Conservation (phyloP, 768 basidiomycete genomes). For the Suillus weaverae region DNA sequence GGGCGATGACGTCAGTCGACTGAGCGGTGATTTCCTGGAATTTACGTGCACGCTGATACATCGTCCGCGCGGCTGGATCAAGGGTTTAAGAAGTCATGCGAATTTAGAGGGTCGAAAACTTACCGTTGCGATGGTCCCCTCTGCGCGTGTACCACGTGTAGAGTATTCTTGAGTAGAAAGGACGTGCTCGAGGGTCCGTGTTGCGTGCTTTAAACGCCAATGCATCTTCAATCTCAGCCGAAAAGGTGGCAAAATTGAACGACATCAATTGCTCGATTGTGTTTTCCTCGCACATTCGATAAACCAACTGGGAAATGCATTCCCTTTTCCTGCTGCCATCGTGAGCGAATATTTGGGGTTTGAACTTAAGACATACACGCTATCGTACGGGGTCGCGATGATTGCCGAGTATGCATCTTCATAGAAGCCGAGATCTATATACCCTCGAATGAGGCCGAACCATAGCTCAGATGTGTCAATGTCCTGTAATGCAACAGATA, state of each 20-base stretch:
- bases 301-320: conserved; percentile 77
- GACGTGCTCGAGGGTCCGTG: conserved; percentile 81
- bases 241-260: conserved; percentile 82
- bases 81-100: conserved; percentile 25
- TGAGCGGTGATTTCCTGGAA: conserved; percentile 48
- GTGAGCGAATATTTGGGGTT: conserved; percentile 10
- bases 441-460: conserved; percentile 74
- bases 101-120: conserved; percentile 29
- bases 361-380: conserved; percentile 59
- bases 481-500: conserved; percentile 61
- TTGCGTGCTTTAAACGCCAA: conserved; percentile 93
- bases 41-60: conserved; percentile 91
- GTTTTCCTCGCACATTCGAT: conserved; percentile 90
- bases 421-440: conserved; percentile 69
- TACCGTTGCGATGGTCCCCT: conserved; percentile 91
- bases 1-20: conserved; percentile 37
- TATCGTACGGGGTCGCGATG: conserved; percentile 70
- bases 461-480: conserved; percentile 70
- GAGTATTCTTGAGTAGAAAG: conserved; percentile 88
- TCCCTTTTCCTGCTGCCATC: conserved; percentile 67
- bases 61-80: conserved; percentile 75
- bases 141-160: conserved; percentile 90
- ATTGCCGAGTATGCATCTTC: conserved; percentile 87
- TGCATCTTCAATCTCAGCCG: conserved; percentile 84
- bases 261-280: conserved; percentile 75